phyloP scores from a whole-genome alignment of 2,329 filamentous ascomycete genomes.

The Orbilia brochopaga region DNA sequence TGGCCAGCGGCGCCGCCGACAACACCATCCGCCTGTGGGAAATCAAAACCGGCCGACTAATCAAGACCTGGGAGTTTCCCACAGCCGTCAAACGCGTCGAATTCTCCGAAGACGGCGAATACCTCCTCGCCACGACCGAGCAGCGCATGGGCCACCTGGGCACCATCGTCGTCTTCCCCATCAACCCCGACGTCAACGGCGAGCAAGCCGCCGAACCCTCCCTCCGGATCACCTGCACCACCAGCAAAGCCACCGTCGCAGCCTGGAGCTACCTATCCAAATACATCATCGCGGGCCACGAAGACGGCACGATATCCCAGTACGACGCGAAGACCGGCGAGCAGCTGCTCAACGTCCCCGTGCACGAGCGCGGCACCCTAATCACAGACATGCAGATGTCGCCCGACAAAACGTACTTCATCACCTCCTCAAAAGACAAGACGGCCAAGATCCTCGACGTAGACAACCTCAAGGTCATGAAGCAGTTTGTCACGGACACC shows the following conservation, averaged over 20 bases:
- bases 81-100: constrained; percentile 98
- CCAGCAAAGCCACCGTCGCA: constrained; percentile 96
- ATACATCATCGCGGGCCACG: constrained; percentile 97
- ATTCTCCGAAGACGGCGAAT: constrained; percentile 91
- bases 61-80: constrained; percentile 97
- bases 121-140: constrained; percentile 92
- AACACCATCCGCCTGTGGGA: constrained; percentile 99
- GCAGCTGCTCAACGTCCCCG: constrained; percentile 73
- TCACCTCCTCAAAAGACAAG: constrained; percentile 98
- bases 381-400: constrained; percentile 97
- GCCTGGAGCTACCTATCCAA: constrained; percentile 93
- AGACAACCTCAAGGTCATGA: constrained; percentile 85
- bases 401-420: constrained; percentile 92
- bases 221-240: constrained; percentile 88
- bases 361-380: constrained; percentile 80
- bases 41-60: constrained; percentile 84
- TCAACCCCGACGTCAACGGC: constrained; percentile 80
- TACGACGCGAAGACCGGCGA: constrained; percentile 82
- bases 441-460: constrained; percentile 88
- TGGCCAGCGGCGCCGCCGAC: constrained; percentile 94
- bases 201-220: constrained; percentile 83
- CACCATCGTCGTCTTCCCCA: constrained; percentile 90
- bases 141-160: constrained; percentile 97
- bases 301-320: constrained; percentile 88
- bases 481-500: constrained; percentile 90